A percentile compares a stretch with the other conserved stretches of the same genome.
phyloP scores from a whole-genome alignment of 768 basidiomycete species.

The Lactarius deliciosus region DNA sequence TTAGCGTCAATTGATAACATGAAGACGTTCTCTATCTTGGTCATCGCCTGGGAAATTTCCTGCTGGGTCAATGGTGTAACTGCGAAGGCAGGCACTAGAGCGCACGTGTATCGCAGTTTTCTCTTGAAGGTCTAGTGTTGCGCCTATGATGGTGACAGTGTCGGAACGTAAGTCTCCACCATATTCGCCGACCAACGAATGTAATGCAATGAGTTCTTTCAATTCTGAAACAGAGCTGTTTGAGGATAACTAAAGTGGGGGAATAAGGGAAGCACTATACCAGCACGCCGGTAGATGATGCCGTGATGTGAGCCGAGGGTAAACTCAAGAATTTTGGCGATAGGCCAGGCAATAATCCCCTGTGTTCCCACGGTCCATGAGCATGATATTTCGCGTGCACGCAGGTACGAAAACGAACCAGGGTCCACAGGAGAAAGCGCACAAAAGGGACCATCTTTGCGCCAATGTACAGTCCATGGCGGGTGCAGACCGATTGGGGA shows the following conservation, averaged over 20 bases:
- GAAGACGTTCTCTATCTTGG: conserved; percentile 74
- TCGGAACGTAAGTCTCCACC: conserved; percentile 86
- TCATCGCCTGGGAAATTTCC: conserved; percentile 59
- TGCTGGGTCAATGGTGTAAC: not conserved
- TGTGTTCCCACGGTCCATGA: conserved; percentile 32
- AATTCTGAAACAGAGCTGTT: conserved; percentile 43
- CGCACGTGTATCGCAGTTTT: conserved; percentile 64
- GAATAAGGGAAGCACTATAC: conserved; percentile 6
- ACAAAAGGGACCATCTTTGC: conserved; percentile 81
- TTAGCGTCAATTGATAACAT: conserved; percentile 86
- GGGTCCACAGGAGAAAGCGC: conserved; percentile 59
- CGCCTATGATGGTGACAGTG: conserved; percentile 87
- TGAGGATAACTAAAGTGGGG: not conserved
- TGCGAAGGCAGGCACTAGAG: too few species aligned
- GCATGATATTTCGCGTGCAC: not conserved
- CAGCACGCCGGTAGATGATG: conserved; percentile 82
- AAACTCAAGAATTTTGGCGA: conserved; percentile 78
- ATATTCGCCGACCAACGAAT: conserved; percentile 65
- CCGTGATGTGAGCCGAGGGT: conserved; percentile 83
- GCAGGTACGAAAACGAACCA: conserved; percentile 45
- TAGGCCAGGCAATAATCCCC: conserved; percentile 81
- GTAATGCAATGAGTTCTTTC: conserved; percentile 89
- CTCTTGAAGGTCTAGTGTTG: conserved; percentile 84
- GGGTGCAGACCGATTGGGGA: conserved; percentile 88
- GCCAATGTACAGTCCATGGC: conserved; percentile 85